Evolutionary conservation across 345 rosid genomes (phyloP).

Genomic region (Bretschneidera sinensis): DNA sequence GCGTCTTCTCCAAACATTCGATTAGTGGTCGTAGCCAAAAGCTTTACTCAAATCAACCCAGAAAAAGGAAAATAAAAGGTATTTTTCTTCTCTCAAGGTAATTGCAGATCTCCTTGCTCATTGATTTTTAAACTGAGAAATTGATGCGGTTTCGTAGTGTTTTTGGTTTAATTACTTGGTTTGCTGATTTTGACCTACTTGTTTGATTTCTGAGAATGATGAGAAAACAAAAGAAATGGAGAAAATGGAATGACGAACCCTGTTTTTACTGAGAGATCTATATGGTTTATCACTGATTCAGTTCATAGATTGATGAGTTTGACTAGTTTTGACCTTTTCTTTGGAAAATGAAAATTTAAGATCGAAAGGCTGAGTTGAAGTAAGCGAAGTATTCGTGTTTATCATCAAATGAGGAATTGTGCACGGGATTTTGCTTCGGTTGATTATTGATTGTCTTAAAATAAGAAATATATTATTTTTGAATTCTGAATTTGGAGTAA

Average conservation of each 20-base stretch:
- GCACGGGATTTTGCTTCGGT: no score
- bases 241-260: not conserved
- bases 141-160: not conserved
- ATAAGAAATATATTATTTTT: no score
- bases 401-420: no score
- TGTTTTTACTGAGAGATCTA: not conserved
- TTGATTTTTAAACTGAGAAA: not conserved
- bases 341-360: not conserved
- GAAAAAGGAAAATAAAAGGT: conserved; percentile 9
- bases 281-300: not conserved
- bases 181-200: not conserved
- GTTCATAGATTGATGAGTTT: not conserved
- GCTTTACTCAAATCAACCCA: not conserved
- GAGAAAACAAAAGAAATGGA: not conserved
- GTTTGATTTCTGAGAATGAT: not conserved
- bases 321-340: not conserved
- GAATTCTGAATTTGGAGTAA: no score
- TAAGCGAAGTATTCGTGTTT: no score
- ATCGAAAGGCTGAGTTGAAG: not conserved
- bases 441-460: no score
- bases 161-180: no score
- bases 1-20: conserved; percentile 8
- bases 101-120: not conserved
- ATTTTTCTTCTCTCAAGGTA: conserved; percentile 22
- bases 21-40: conserved; percentile 16